Conservation (phyloP, 208 protist genomes). For the Crithidia sp. region DNA sequence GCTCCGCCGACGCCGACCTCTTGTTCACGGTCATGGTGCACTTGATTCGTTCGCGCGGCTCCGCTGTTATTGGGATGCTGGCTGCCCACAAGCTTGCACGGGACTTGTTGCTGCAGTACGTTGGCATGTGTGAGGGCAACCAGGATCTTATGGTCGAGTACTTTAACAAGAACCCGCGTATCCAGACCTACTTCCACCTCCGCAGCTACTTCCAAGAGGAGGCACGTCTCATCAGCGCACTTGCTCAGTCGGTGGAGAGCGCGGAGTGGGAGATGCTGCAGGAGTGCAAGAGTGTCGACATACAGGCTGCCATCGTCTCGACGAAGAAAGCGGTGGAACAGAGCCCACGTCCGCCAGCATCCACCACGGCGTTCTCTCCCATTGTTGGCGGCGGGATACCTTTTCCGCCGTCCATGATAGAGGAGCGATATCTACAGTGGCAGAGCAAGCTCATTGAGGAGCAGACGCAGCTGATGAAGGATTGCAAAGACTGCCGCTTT, state of each 20-base stretch:
- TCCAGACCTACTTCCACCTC: conserved; percentile 47
- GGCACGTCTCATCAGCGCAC: conserved; percentile 25
- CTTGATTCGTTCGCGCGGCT: conserved; percentile 54
- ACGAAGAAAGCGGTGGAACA: conserved; percentile 33
- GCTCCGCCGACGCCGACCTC: conserved; percentile 53
- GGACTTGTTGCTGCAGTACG: conserved; percentile 58
- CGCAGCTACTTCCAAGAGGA: conserved; percentile 63
- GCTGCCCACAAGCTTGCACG: conserved; percentile 28
- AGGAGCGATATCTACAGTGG: conserved; percentile 30
- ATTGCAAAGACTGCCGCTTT: conserved; percentile 78
- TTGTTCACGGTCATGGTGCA: conserved; percentile 72
- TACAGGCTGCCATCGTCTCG: conserved; percentile 46
- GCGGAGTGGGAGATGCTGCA: conserved; percentile 66
- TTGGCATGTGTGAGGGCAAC: conserved; percentile 42
- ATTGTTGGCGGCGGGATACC: conserved; percentile 26
- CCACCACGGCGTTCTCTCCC: conserved; percentile 30
- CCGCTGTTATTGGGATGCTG: conserved; percentile 42
- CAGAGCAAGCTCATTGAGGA: conserved; percentile 56
- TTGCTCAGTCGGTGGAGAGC: conserved; percentile 32
- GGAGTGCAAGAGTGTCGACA: conserved; percentile 53
- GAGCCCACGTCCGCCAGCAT: conserved; percentile 12
- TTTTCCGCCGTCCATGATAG: conserved; percentile 26
- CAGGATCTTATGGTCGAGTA: conserved; percentile 46
- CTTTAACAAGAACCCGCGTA: conserved; percentile 49
- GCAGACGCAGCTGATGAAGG: conserved; percentile 66